phyloP scores from a whole-genome alignment of 768 basidiomycete species.

The Lentinula raphanica region DNA sequence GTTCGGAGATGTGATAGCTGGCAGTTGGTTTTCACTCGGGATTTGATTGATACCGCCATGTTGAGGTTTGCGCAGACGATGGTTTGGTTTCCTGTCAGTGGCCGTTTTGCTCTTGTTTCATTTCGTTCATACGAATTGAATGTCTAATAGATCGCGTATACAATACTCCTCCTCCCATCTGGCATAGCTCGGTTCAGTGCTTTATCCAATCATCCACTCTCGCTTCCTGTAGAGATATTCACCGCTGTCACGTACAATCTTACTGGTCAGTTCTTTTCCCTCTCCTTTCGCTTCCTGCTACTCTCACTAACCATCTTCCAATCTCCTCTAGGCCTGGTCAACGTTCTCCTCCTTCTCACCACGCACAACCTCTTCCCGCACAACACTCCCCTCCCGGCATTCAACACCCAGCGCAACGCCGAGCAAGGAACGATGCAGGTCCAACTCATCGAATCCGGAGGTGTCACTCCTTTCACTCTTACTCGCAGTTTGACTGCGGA shows the following conservation, averaged over 20 bases:
- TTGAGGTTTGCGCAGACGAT: conserved; percentile 20
- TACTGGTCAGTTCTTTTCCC: conserved; percentile 10
- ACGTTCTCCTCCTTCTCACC: conserved; percentile 24
- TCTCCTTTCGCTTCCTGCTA: neutral
- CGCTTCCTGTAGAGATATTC: conserved; percentile 12
- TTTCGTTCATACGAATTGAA: neutral
- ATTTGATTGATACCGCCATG: conserved; percentile 23
- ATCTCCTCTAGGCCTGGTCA: conserved; percentile 24
- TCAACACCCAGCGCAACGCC: conserved; percentile 17
- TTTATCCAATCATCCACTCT: conserved; percentile 11
- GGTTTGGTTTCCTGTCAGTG: conserved; percentile 23
- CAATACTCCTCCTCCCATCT: conserved; percentile 15
- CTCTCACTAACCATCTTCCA: too few relatives aligned
- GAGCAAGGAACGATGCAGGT: conserved; percentile 2
- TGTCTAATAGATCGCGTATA: conserved; percentile 19
- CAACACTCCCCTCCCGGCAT: conserved; percentile 18
- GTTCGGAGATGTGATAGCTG: conserved; percentile 19
- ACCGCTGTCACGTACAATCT: conserved; percentile 18
- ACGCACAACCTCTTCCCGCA: conserved; percentile 21
- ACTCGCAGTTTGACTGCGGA: neutral
- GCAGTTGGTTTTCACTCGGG: conserved; percentile 22
- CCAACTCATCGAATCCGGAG: conserved; percentile 8
- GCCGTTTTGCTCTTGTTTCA: neutral
- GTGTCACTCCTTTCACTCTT: conserved; percentile 16
- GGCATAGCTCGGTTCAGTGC: conserved; percentile 12